These are phyloP conservation scores for Aspergillus asperescens DNA, from an alignment of 495 filamentous ascomycete genomes.

Conservation along the genomic window DNA sequence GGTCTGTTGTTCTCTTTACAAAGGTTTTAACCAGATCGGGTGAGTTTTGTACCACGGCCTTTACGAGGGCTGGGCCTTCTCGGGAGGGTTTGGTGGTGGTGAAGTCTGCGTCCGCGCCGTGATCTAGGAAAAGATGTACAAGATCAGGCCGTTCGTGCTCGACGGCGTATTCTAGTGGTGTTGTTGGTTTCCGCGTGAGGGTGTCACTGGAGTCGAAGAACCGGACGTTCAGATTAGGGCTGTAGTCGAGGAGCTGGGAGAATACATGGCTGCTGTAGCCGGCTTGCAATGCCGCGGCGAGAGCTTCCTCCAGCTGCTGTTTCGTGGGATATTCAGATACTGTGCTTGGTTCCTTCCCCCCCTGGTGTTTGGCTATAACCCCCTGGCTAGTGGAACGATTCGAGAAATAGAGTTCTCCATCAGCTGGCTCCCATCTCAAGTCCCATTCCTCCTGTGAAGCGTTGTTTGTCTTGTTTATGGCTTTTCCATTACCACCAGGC, in stretches of 20 bases:
- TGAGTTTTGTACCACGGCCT: neutral
- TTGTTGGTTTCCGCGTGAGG: neutral
- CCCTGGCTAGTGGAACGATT: neutral
- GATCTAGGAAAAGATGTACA: neutral
- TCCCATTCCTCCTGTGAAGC: neutral
- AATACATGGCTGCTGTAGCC: neutral
- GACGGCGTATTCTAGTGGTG: conserved; percentile 4
- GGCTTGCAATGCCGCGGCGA: neutral
- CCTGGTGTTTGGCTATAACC: neutral
- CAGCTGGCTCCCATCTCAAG: neutral
- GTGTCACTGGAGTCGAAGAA: neutral
- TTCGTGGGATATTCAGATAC: neutral
- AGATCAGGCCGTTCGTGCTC: neutral
- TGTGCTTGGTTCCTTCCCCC: neutral
- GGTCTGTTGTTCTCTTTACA: neutral
- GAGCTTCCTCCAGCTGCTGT: neutral
- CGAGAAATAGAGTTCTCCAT: neutral
- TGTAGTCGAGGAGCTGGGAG: neutral
- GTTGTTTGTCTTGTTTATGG: no score
- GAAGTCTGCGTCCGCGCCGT: neutral
- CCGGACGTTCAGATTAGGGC: neutral
- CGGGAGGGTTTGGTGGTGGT: neutral
- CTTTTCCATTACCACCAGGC: no score
- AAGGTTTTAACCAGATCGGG: neutral
- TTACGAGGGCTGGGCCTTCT: neutral